These are phyloP conservation scores for Xylariomycetidae sp. DNA, from an alignment of 2,329 filamentous ascomycete species.

Conservation along the genomic window DNA sequence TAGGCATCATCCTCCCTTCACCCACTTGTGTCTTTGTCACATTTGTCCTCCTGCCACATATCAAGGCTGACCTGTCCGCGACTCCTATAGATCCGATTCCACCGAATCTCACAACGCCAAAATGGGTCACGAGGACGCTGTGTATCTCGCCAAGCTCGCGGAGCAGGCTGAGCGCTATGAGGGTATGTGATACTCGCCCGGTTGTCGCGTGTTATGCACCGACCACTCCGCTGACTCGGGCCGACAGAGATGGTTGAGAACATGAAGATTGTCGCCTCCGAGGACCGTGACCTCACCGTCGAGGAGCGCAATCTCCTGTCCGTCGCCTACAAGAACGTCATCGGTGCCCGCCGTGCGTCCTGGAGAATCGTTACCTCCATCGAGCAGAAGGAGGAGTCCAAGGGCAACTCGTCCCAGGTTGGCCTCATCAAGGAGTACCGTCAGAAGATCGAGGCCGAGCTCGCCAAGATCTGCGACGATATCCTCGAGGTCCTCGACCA, in stretches of 20 bases:
- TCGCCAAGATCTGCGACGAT: constrained; percentile 96
- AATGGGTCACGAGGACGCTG: constrained; percentile 99
- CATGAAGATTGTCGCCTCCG: constrained; percentile 97
- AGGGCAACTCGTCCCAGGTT: constrained; percentile 91
- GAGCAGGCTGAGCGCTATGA: constrained; percentile 99
- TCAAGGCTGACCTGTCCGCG: constrained; percentile 9
- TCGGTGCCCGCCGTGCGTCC: constrained; percentile 90
- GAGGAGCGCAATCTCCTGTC: constrained; percentile 97
- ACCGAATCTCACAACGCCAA: constrained; percentile 40
- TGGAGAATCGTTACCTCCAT: constrained; percentile 99
- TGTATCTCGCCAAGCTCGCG: constrained; percentile 99
- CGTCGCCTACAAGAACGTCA: constrained; percentile 99
- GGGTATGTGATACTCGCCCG: constrained; percentile 56
- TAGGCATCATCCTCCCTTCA: no score
- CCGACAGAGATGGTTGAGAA: constrained; percentile 94
- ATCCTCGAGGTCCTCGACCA: constrained; percentile 92
- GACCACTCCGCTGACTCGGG: constrained; percentile 10
- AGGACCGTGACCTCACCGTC: constrained; percentile 75
- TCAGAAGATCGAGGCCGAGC: constrained; percentile 94
- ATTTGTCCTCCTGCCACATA: neutral
- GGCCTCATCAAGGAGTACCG: constrained; percentile 95
- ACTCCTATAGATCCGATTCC: constrained; percentile 11
- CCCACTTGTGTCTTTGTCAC: constrained; percentile 11
- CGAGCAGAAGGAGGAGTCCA: constrained; percentile 99
- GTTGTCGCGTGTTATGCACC: neutral